Base-by-base conservation (phyloP, 768 basidiomycete genomes). In the Tricholoma bakamatsutake region DNA sequence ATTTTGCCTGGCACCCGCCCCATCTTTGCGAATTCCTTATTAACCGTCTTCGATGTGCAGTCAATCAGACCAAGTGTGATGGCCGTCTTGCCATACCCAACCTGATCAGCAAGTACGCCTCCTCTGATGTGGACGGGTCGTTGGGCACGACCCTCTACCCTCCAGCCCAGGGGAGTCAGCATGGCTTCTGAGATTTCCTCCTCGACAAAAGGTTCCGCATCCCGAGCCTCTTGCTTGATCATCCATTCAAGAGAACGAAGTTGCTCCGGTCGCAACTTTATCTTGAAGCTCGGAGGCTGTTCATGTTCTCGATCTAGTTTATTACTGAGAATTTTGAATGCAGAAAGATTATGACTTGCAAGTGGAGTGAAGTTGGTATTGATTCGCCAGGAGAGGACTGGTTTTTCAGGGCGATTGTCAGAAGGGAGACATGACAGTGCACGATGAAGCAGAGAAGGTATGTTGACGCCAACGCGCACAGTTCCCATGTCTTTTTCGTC, bases 71-170 rank as follows among this genome's bases (percentile, higher is more conserved):
- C 94, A 28, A 98, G 79, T 2, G 92, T 93, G 60, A 97, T 95
- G 18, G 93, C 94, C 0, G 95, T 98, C 73, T 98, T 98, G 15
- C 95, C 95, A 65, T 98, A 98, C 50, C 95, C 95, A 57, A 98
- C 95, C 73, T 95, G 88, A 64, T 98, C 95, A 11, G 94, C 94
- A 45, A 97, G 82, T 48, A 97, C 94, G 10, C 95, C 94, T 15
- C 95, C 94, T 53, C 90, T 80, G 40, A 97, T 73, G 57, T 71
- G 78, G 51, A 91, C 79, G 0, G 87, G 81, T 33, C 93, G 73
- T 61, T 89, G 84, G 3, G 90, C 93, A 40, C 90, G 86, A 39
- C 90, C 94, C 69, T 97, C 93, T n/a, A 91, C 92, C 61, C 93
- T 80, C 95, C 95, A 98, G 6, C 92, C 90, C 11, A 97, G 73